A percentile compares a stretch with the other conserved stretches of the same genome.
phyloP scores from a whole-genome alignment of 2,329 filamentous ascomycete genomes.

The Penicillium sp. region DNA sequence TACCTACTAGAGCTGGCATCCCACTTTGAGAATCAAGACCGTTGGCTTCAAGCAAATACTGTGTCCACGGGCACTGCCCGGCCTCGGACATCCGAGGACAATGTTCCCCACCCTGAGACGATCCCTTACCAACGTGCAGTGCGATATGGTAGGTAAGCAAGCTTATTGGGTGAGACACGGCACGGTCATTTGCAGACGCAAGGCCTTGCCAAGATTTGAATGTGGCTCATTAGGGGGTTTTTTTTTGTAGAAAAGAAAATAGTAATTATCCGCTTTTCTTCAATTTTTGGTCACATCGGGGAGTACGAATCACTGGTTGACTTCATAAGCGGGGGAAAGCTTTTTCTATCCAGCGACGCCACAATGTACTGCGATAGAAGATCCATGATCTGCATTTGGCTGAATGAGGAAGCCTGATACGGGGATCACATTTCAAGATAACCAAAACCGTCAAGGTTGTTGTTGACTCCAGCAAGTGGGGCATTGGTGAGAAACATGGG shows the following conservation, averaged over 20 bases:
- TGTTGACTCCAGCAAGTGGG: slow-evolving; percentile 1
- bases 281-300: slow-evolving; percentile 6
- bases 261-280: neutral
- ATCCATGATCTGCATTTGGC: slow-evolving; percentile 20
- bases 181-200: slow-evolving; percentile 20
- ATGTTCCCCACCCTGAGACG: slow-evolving; percentile 14
- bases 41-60: slow-evolving; percentile 3
- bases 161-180: slow-evolving; percentile 18
- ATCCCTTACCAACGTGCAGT: slow-evolving; percentile 17
- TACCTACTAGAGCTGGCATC: neutral
- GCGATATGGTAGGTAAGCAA: slow-evolving; percentile 13
- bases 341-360: slow-evolving; percentile 11
- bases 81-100: slow-evolving; percentile 10
- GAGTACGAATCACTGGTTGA: slow-evolving; percentile 2
- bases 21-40: neutral
- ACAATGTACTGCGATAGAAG: slow-evolving; percentile 6
- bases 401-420: slow-evolving; percentile 14
- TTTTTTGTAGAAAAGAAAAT: neutral
- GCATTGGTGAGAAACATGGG: slow-evolving; percentile 1
- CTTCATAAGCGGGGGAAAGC: slow-evolving; percentile 7
- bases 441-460: slow-evolving; percentile 5
- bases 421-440: slow-evolving; percentile 2
- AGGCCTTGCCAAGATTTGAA: slow-evolving; percentile 16
- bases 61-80: slow-evolving; percentile 14
- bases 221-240: slow-evolving; percentile 20